Evolutionary conservation across 2,329 filamentous ascomycete genomes (phyloP), one percentile per base, ranked within the genome.

Genomic region (Colletotrichum destructivum): DNA sequence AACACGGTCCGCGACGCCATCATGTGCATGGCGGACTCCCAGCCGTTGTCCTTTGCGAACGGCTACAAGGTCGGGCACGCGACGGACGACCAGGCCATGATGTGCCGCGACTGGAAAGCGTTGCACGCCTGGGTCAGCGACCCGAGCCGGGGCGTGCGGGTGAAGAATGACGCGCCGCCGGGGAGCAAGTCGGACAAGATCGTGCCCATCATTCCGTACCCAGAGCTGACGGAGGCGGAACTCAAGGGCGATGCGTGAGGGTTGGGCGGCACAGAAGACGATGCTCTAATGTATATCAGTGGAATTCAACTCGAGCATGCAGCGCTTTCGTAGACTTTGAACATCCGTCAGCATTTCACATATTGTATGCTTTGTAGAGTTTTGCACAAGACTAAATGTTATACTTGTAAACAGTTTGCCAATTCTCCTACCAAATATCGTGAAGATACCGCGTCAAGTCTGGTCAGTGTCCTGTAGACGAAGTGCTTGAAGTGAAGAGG

Each of bases 21-120:
- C 23, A 55, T 55, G 51, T 55, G 51, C 26, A 55, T 55, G 51
- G 51, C 51, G 5, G 51, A 55, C 21, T 12, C 51, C 9, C 51
- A 55, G 51, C 51, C 51, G 16, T n/a, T 55, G 51, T 35, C 51
- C 15, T 55, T 31, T 15, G 51, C 26, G 6, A 55, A 55, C 16
- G 51, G 51, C 7, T 55, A 55, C 51, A 55, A 55, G 51, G 26
- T 31, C 7, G 51, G 51, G 8, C 51, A 55, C 16, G 51, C 51
- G 6, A 35, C 51, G 11, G 51, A 55, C 35, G 51, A 55, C 15
- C 51, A 55, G 15, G 26, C 51, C 23, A 55, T 55, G 51, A 55
- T 55, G 51, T 55, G 51, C 51, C 23, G 51, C 18, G 51, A 55
- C 51, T 35, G 51, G 51, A 35, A 9, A 18, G 51, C 9, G 35